Evolutionary conservation across 805 yeast genomes (phyloP).

Genomic region (Saccharomycopsis olivae): DNA sequence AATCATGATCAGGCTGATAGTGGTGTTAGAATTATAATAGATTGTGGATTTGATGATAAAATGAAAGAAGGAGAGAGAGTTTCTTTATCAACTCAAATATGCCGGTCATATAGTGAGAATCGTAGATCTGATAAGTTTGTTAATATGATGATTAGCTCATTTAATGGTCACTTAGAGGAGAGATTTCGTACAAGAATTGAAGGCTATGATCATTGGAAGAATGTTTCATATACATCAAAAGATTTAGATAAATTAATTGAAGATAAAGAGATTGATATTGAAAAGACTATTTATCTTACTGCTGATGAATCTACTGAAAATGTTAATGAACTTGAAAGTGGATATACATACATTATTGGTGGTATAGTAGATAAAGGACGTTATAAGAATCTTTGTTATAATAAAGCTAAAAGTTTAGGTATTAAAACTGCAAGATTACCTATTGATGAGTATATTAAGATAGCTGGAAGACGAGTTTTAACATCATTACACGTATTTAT

Average conservation of each 20-base stretch:
- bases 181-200: conserved; percentile 57
- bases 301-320: conserved; percentile 71
- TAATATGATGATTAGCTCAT: conserved; percentile 49
- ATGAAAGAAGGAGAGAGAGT: conserved; percentile 68
- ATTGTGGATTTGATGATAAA: conserved; percentile 82
- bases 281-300: conserved; percentile 52
- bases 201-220: conserved; percentile 58
- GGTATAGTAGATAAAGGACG: conserved; percentile 96
- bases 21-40: conserved; percentile 54
- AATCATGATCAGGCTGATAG: conserved; percentile 36
- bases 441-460: conserved; percentile 69
- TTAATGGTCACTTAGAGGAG: conserved; percentile 51
- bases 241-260: conserved; percentile 27
- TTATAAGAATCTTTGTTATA: conserved; percentile 65
- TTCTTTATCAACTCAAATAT: conserved; percentile 70
- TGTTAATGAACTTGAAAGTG: conserved; percentile 51
- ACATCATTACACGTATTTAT: conserved; percentile 96
- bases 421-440: conserved; percentile 73
- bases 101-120: conserved; percentile 73
- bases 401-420: conserved; percentile 69
- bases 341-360: conserved; percentile 76
- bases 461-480: conserved; percentile 79
- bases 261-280: conserved; percentile 25
- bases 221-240: conserved; percentile 39
- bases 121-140: conserved; percentile 49